phyloP scores from a whole-genome alignment of 1,284 basidiomycete genomes.

The Gastroboletus turbinatus region DNA sequence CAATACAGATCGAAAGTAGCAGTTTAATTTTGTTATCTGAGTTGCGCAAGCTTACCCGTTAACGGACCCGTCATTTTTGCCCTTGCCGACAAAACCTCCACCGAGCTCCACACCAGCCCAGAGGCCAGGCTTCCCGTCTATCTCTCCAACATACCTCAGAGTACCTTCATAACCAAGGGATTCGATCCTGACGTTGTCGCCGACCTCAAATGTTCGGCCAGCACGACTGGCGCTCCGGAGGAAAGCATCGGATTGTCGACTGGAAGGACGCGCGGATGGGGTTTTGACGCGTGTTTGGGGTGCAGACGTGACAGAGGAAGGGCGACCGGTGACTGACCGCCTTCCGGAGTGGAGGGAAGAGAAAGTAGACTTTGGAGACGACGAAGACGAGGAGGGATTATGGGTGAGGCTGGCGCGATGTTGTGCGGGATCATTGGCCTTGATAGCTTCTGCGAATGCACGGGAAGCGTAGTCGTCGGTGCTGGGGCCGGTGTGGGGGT shows the following conservation, averaged over 20 bases:
- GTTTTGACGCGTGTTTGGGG: conserved; percentile 50
- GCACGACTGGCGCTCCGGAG: conserved; percentile 45
- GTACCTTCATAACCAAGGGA: conserved; percentile 83
- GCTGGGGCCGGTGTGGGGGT: conserved; percentile 33
- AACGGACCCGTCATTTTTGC: conserved; percentile 94
- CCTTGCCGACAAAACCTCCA: conserved; percentile 85
- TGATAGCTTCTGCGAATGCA: conserved; percentile 75
- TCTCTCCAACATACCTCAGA: conserved; percentile 77
- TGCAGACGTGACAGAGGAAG: conserved; percentile 51
- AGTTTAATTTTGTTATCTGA: neutral
- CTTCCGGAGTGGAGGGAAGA: conserved; percentile 37
- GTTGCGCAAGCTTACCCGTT: conserved; percentile 62
- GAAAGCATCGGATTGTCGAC: conserved; percentile 61
- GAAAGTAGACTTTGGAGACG: conserved; percentile 43
- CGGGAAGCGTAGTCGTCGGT: conserved; percentile 58
- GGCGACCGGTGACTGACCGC: conserved; percentile 42
- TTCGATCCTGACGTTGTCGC: conserved; percentile 82
- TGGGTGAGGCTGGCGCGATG: conserved; percentile 49
- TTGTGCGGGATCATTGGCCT: conserved; percentile 71
- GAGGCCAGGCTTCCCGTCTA: conserved; percentile 81
- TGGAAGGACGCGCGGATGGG: conserved; percentile 52
- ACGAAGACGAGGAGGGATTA: conserved; percentile 45
- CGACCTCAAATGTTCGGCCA: conserved; percentile 58
- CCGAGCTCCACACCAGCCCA: conserved; percentile 93
- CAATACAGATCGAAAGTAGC: neutral